Evolutionary conservation across 2,329 filamentous ascomycete genomes (phyloP).

Genomic region (Dactylella cylindrospora): DNA sequence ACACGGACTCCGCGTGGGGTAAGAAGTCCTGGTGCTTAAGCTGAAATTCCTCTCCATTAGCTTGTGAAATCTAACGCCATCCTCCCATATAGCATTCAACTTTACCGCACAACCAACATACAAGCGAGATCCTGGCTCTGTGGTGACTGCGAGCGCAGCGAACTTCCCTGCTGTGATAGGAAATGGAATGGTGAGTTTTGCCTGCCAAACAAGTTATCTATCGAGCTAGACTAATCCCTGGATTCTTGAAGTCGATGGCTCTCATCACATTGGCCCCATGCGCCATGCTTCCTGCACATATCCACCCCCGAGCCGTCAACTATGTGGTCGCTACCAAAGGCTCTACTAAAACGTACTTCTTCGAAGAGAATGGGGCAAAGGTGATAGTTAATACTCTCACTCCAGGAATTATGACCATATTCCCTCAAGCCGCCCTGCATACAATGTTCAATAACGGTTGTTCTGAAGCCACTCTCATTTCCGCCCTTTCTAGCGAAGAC

Average conservation of each 20-base stretch:
- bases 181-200: constrained; percentile 54
- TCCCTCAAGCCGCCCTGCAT: constrained; percentile 57
- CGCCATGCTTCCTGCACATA: constrained; percentile 58
- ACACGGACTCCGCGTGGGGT: constrained; percentile 54
- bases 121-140: constrained; percentile 55
- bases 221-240: not conserved
- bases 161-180: constrained; percentile 57
- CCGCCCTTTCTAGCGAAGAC: constrained; percentile 57
- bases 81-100: constrained; percentile 52
- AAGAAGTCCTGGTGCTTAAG: constrained; percentile 1
- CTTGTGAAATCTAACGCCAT: not conserved
- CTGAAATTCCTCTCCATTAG: not conserved
- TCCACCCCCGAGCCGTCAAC: constrained; percentile 58
- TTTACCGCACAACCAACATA: constrained; percentile 55
- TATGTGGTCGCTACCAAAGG: constrained; percentile 56
- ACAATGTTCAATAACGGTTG: constrained; percentile 60
- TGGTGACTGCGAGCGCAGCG: constrained; percentile 59
- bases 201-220: not conserved
- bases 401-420: constrained; percentile 57
- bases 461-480: constrained; percentile 57
- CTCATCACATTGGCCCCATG: constrained; percentile 58
- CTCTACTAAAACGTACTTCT: constrained; percentile 59
- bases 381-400: constrained; percentile 54
- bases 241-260: constrained; percentile 51
- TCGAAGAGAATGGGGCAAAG: constrained; percentile 57